Evolutionary conservation across 768 basidiomycete genomes (phyloP).

Genomic region (Podaxis sp.): DNA sequence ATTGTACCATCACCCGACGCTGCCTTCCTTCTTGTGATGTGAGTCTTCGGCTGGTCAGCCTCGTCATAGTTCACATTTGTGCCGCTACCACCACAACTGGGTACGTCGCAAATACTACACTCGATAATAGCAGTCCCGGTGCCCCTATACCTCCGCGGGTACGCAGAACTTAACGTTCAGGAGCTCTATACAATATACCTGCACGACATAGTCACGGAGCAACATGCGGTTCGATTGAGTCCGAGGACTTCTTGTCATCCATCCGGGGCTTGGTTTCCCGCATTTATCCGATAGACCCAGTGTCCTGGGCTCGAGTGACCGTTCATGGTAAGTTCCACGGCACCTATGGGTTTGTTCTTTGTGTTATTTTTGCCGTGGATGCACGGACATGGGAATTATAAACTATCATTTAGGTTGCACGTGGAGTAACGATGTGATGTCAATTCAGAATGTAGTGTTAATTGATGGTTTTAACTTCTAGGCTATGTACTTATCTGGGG

Average conservation of each 20-base stretch:
- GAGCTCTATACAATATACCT: not conserved
- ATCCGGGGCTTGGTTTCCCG: not conserved
- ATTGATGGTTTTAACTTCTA: too few relatives aligned
- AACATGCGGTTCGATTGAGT: not conserved
- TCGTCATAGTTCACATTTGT: too few relatives aligned
- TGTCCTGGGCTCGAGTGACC: not conserved
- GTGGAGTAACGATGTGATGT: too few relatives aligned
- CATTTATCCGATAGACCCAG: not conserved
- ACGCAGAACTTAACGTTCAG: not conserved
- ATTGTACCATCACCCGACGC: not conserved
- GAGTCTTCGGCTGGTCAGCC: not conserved
- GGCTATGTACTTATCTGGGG: too few relatives aligned
- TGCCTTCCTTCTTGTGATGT: constrained; percentile 1
- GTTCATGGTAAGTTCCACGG: not conserved
- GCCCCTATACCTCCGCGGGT: not conserved
- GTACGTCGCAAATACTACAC: not conserved
- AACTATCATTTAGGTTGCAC: not conserved
- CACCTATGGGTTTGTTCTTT: not conserved
- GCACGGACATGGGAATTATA: not conserved
- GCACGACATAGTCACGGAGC: not conserved
- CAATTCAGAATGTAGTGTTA: too few relatives aligned
- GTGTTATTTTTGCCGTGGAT: not conserved
- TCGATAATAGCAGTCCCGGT: not conserved
- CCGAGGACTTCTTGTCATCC: not conserved
- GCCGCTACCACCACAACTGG: not conserved